These are phyloP conservation scores for Blastobotrys attinorum DNA, from an alignment of 805 yeast genomes.

Conservation along the genomic window DNA sequence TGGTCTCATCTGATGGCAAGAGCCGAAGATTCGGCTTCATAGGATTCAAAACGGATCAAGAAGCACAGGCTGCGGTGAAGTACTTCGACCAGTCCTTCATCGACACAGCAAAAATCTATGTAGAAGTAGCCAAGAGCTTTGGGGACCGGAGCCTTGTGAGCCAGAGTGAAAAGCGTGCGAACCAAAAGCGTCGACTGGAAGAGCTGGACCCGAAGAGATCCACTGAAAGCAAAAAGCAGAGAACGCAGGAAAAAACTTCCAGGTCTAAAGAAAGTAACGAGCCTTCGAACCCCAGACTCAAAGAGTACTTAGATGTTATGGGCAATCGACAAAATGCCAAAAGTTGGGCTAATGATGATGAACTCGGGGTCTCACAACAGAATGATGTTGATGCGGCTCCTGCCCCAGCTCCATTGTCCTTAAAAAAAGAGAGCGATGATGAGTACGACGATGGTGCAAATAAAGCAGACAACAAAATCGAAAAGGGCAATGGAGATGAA, in stretches of 20 bases:
- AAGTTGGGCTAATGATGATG: slow-evolving; percentile 60
- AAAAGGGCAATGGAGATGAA: slow-evolving; percentile 39
- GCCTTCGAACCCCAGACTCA: slow-evolving; percentile 36
- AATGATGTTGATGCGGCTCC: slow-evolving; percentile 4
- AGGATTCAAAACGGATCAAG: slow-evolving; percentile 67
- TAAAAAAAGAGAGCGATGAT: slow-evolving; percentile 36
- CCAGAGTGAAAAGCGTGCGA: slow-evolving; percentile 7
- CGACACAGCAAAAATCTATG: slow-evolving; percentile 74
- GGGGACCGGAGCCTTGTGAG: slow-evolving; percentile 62
- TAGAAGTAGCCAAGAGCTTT: slow-evolving; percentile 75
- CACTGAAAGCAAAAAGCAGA: slow-evolving; percentile 32
- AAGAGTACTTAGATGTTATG: slow-evolving; percentile 77
- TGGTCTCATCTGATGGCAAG: slow-evolving; percentile 74
- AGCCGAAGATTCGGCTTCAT: slow-evolving; percentile 90
- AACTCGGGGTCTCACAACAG: background rate
- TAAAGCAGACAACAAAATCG: too few relatives aligned
- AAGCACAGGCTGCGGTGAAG: slow-evolving; percentile 70
- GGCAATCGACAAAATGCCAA: slow-evolving; percentile 62
- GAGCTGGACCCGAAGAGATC: slow-evolving; percentile 14
- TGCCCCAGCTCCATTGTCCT: slow-evolving; percentile 6
- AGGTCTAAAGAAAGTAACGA: slow-evolving; percentile 25
- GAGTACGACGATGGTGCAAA: slow-evolving; percentile 30
- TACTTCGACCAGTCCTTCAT: slow-evolving; percentile 73
- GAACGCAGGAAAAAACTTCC: slow-evolving; percentile 33
- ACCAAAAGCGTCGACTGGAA: slow-evolving; percentile 37